A percentile compares a stretch with the other conserved stretches of the same genome.
These are phyloP conservation scores for Tremella mesenterica DNA, from an alignment of 768 basidiomycete species.

Conservation along the genomic window DNA sequence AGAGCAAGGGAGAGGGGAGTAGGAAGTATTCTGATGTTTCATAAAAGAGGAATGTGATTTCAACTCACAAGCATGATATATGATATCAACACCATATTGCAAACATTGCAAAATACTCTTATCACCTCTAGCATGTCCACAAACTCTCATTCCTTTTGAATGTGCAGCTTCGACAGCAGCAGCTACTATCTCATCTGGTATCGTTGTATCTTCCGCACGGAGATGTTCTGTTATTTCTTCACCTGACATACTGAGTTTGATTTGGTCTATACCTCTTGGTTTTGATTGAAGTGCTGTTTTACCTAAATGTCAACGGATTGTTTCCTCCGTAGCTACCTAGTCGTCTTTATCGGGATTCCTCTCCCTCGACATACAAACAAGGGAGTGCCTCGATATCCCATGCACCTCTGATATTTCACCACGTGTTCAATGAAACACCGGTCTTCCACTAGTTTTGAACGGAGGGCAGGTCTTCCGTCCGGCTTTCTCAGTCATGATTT, in stretches of 20 bases:
- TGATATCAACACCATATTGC: conserved; percentile 7
- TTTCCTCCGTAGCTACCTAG: too few species aligned
- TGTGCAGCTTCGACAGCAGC: conserved; percentile 6
- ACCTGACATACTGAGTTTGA: conserved; percentile 5
- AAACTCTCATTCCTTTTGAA: conserved; percentile 2
- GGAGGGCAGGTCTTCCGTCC: too few species aligned
- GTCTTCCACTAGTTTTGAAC: too few species aligned
- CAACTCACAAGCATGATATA: conserved; percentile 2
- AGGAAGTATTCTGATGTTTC: neutral
- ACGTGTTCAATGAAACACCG: too few species aligned
- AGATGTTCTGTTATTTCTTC: conserved; percentile 4
- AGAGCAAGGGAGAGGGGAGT: too few species aligned
- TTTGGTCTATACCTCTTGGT: conserved; percentile 4
- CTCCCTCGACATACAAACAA: too few species aligned
- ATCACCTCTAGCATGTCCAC: conserved; percentile 5
- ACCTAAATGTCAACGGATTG: too few species aligned
- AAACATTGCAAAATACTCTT: conserved; percentile 3
- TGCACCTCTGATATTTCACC: too few species aligned
- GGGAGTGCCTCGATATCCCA: too few species aligned
- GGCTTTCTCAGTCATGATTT: too few species aligned
- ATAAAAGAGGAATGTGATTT: neutral
- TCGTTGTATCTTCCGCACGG: conserved; percentile 2
- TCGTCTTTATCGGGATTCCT: too few species aligned
- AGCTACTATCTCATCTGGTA: conserved; percentile 5
- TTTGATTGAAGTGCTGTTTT: too few species aligned